These are phyloP conservation scores for Blastobotrys petasosporus DNA, from an alignment of 1,139 yeast species.

Conservation along the genomic window DNA sequence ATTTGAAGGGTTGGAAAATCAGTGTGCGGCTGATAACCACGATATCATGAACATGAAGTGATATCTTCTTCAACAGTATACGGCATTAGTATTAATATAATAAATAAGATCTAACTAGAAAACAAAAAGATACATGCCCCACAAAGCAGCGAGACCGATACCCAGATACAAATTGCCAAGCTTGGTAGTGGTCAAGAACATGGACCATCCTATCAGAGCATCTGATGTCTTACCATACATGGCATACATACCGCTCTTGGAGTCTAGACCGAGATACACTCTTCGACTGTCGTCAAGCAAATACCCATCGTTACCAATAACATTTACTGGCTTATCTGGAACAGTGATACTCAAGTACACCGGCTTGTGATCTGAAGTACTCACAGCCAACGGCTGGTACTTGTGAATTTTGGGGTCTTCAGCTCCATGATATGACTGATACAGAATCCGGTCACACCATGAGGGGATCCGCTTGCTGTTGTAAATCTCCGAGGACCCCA, in stretches of 20 bases:
- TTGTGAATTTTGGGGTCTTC: constrained; percentile 22
- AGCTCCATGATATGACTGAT: constrained; percentile 40
- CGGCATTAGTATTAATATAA: neutral
- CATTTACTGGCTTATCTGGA: constrained; percentile 16
- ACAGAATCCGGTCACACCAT: constrained; percentile 84
- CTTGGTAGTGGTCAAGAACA: constrained; percentile 18
- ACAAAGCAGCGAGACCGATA: neutral
- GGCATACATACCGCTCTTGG: constrained; percentile 8
- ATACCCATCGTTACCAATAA: constrained; percentile 1
- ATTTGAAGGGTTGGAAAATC: neutral
- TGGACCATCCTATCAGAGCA: constrained; percentile 22
- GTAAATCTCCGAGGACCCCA: constrained; percentile 45
- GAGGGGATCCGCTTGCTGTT: constrained; percentile 63
- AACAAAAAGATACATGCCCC: neutral
- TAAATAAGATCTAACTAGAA: neutral
- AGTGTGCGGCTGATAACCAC: neutral
- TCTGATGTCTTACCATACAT: constrained; percentile 19
- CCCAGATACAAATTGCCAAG: constrained; percentile 14
- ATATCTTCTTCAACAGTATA: neutral
- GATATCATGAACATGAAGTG: neutral
- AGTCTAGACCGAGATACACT: constrained; percentile 14
- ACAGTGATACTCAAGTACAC: constrained; percentile 37
- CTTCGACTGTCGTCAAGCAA: constrained; percentile 5
- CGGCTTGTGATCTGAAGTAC: constrained; percentile 42
- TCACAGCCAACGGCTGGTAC: constrained; percentile 44